Percentiles rank a stretch among this genome's conserved stretches.
phyloP scores from a whole-genome alignment of 306 rosid species.

The Oemleria cerasiformis region DNA sequence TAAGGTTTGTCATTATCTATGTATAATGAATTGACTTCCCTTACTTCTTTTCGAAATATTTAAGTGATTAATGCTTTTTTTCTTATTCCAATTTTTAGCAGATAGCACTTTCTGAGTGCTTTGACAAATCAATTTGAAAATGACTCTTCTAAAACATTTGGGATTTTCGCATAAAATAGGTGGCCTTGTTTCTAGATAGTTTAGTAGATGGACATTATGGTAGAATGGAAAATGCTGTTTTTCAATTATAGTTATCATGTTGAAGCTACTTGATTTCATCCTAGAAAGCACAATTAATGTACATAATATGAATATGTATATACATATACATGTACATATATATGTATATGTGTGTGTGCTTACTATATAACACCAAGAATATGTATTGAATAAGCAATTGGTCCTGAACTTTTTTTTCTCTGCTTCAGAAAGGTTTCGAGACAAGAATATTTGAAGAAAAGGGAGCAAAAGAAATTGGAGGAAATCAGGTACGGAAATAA shows the following conservation, averaged over 20 bases:
- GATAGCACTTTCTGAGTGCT: not conserved
- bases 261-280: not conserved
- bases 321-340: too few species aligned
- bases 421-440: slow-evolving; percentile 76
- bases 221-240: not conserved
- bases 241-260: not conserved
- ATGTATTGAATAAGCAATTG: slow-evolving; percentile 13
- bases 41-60: not conserved
- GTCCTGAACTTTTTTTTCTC: slow-evolving; percentile 12
- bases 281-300: slow-evolving; percentile 1
- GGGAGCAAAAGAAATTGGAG: slow-evolving; percentile 86
- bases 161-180: not conserved
- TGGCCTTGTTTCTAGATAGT: not conserved
- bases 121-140: not conserved
- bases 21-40: not conserved
- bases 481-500: slow-evolving; percentile 62
- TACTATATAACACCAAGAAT: not conserved
- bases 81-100: not conserved
- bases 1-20: slow-evolving; percentile 57
- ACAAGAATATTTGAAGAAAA: slow-evolving; percentile 85
- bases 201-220: not conserved
- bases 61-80: not conserved
- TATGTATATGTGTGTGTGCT: not conserved
- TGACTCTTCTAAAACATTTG: not conserved
- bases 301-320: not conserved